Base-by-base conservation (phyloP, 192 early-diverging fungal species). In the Mortierella claussenii region DNA sequence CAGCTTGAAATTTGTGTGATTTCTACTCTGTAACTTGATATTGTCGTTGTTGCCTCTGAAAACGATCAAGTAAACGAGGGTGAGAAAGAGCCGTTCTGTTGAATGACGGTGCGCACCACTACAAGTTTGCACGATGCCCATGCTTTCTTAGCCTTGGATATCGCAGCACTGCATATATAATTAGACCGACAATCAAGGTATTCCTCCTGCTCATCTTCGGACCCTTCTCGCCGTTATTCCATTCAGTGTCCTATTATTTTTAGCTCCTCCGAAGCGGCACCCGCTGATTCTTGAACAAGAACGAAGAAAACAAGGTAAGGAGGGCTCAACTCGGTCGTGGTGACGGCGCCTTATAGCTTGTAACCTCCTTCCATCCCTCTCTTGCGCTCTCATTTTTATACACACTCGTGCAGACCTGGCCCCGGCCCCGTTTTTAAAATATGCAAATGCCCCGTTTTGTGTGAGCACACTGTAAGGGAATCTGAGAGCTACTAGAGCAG, bases 11-110 rank as follows among this genome's bases (percentile, higher is more conserved):
- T 24, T 40, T n/a, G 36, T 63, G 48, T 15, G n/a, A 28, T 68
- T 50, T 42, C 26, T 17, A 32, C 55, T 68, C 55, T 58, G 65
- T 68, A 68, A 68, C 55, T 47, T 49, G 44, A 68, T 68, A 24
- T 17, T 8, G n/a, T 28, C 49, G 48, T 21, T 51, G 20, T 30
- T 34, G 36, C 44, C 28, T 36, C 50, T 43, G 6, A n/a, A n/a
- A n/a, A n/a, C n/a, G n/a, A n/a, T n/a, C n/a, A n/a, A n/a, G n/a
- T n/a, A 59, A 15, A 32, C 30, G 18, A 31, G 11, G n/a, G 28
- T 20, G 40, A 44, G 8, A 2, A 23, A 40, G 4, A 20, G 21
- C 33, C 7, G 28, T n/a, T n/a, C n/a, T n/a, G n/a, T n/a, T n/a
- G n/a, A n/a, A n/a, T n/a, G n/a, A n/a, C n/a, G n/a, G n/a, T 49